Conservation (phyloP, 2,329 filamentous ascomycete genomes). For the Aspergillus aculeatus region DNA sequence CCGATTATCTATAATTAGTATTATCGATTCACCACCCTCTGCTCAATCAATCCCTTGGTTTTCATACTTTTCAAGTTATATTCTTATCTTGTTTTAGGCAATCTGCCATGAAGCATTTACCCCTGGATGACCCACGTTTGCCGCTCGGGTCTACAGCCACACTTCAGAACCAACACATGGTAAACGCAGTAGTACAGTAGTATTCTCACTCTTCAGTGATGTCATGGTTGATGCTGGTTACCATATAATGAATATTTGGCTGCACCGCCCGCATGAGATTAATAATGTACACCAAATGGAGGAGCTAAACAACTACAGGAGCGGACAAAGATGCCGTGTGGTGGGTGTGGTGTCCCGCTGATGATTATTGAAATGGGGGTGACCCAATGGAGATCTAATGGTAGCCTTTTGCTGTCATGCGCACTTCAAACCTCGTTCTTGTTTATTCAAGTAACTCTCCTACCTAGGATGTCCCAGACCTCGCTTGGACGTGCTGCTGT, state of each 20-base stretch:
- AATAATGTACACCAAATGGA: neutral
- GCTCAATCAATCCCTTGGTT: neutral
- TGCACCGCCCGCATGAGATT: neutral
- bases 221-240: neutral
- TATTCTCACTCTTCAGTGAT: neutral
- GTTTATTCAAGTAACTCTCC: neutral
- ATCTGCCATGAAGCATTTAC: slow-evolving; percentile 3
- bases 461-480: neutral
- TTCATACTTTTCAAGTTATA: neutral
- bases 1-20: neutral
- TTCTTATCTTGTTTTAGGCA: neutral
- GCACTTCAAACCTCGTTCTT: neutral
- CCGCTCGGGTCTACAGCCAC: neutral
- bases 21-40: neutral
- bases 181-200: neutral
- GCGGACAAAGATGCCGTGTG: neutral
- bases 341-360: neutral
- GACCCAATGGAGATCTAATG: neutral
- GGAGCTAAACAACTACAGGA: neutral
- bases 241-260: neutral
- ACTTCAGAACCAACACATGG: neutral
- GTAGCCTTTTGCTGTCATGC: neutral
- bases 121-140: slow-evolving; percentile 18
- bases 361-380: neutral
- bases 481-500: neutral